Evolutionary conservation across 805 yeast species (phyloP).

Genomic region (Schizosaccharomyces octosporus): DNA sequence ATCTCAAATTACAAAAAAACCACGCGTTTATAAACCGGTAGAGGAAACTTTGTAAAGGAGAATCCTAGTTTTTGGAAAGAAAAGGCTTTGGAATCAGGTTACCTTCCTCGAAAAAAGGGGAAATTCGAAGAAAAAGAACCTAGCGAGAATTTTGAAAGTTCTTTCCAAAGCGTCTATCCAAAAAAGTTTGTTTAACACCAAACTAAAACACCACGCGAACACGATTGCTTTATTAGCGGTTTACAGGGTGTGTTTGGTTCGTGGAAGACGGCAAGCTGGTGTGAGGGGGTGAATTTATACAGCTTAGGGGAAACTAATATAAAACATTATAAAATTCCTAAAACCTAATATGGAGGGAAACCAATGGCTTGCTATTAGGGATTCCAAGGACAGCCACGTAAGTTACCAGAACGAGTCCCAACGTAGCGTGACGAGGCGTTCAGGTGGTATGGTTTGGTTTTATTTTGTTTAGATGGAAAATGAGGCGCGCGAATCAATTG

Average conservation of each 20-base stretch:
- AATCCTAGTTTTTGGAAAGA: too few species aligned
- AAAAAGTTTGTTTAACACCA: background rate
- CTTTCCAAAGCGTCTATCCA: background rate
- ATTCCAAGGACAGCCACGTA: too few species aligned
- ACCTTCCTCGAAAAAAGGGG: background rate
- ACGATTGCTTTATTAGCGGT: background rate
- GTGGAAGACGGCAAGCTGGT: background rate
- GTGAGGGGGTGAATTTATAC: background rate
- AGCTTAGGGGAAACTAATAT: background rate
- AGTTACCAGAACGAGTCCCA: too few species aligned
- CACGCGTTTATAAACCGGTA: too few species aligned
- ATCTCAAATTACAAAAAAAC: too few species aligned
- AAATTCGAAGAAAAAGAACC: background rate
- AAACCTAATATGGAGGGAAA: background rate
- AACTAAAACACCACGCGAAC: background rate
- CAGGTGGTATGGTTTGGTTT: too few species aligned
- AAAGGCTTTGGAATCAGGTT: background rate
- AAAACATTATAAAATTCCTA: background rate
- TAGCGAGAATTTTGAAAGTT: background rate
- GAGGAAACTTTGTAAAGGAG: too few species aligned
- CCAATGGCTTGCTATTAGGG: too few species aligned
- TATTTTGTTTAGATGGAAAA: too few species aligned
- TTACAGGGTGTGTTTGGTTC: background rate
- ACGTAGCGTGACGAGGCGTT: too few species aligned
- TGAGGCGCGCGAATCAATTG: too few species aligned